These are phyloP conservation scores for Sordariomycetes sp. DNA, from an alignment of 2,329 filamentous ascomycete species.

Conservation along the genomic window DNA sequence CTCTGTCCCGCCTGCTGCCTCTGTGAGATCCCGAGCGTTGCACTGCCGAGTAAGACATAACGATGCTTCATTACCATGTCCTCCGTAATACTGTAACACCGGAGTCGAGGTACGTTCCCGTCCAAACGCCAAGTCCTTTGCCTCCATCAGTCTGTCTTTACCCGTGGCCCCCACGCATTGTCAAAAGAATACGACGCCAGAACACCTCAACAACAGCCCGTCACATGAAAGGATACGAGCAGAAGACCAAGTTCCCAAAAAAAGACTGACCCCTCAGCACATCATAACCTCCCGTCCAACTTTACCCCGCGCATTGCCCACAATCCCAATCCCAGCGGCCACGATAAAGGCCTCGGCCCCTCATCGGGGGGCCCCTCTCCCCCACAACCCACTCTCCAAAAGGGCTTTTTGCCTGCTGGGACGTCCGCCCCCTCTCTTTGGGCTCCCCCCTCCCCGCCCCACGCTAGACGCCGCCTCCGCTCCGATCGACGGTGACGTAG, in stretches of 20 bases:
- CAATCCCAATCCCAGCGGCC: neutral
- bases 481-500: slow-evolving; percentile 41
- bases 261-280: neutral
- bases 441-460: neutral
- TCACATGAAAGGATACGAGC: neutral
- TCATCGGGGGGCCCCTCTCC: neutral
- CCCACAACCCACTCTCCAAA: neutral
- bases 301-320: neutral
- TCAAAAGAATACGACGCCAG: neutral
- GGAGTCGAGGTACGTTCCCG: too few relatives aligned
- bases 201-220: neutral
- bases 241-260: neutral
- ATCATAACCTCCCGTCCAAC: neutral
- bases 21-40: too few relatives aligned
- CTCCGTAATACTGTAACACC: too few relatives aligned
- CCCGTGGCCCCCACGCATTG: too few relatives aligned
- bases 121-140: too few relatives aligned
- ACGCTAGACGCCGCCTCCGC: slow-evolving; percentile 30
- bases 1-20: too few relatives aligned
- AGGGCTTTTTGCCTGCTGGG: neutral
- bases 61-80: too few relatives aligned
- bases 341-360: neutral
- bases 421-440: neutral
- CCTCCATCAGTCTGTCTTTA: too few relatives aligned
- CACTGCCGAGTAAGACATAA: too few relatives aligned